These are phyloP conservation scores for Candida bentonensis DNA, from an alignment of 805 yeast species.

Conservation along the genomic window DNA sequence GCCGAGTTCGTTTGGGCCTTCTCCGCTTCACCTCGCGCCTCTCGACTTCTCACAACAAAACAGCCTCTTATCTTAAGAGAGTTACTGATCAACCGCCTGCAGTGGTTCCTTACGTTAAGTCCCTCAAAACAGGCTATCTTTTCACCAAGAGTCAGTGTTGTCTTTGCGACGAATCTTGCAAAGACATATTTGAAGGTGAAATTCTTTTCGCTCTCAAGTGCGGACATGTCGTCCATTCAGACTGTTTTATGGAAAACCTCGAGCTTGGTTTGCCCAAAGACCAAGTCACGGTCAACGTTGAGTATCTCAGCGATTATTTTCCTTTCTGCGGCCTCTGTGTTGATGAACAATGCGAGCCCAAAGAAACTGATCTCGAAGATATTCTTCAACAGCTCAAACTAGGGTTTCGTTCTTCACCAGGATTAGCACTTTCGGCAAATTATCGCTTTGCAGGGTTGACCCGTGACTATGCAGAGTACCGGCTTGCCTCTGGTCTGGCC, in stretches of 20 bases:
- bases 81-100: neutral
- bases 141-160: neutral
- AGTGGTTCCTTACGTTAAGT: neutral
- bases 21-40: too few species aligned
- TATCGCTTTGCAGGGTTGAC: neutral
- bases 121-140: neutral
- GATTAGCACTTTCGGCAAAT: neutral
- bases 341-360: neutral
- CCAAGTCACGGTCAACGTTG: neutral
- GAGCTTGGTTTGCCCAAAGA: neutral
- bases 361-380: neutral
- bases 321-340: neutral
- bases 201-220: neutral
- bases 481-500: too few species aligned
- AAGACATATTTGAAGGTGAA: neutral
- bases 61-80: too few species aligned
- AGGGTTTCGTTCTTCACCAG: too few species aligned
- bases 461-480: neutral
- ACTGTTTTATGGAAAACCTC: neutral
- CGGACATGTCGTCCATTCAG: neutral
- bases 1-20: too few species aligned
- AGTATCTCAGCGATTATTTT: neutral
- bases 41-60: too few species aligned
- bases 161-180: neutral
- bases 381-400: neutral